phyloP scores from a whole-genome alignment of 352 stramenopile species.

The Pythium coloratum region DNA sequence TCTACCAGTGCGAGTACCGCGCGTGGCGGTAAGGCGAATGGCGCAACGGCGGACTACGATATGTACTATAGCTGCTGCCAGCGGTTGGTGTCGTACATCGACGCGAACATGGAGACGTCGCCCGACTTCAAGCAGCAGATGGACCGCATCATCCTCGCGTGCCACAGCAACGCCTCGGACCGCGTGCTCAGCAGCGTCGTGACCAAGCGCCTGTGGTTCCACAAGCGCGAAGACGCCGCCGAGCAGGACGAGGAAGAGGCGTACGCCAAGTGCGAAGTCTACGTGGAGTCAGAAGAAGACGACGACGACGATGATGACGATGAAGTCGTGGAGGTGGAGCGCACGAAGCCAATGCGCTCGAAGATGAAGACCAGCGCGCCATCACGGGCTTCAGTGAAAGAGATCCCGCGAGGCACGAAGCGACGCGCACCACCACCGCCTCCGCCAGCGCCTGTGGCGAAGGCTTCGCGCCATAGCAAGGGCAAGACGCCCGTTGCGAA shows the following conservation, averaged over 20 bases:
- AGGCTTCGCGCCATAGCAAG: constrained; percentile 5
- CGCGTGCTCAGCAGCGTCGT: constrained; percentile 54
- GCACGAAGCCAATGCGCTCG: neutral
- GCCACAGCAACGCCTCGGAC: constrained; percentile 53
- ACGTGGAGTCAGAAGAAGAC: constrained; percentile 13
- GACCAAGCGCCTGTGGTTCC: constrained; percentile 69
- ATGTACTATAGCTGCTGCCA: constrained; percentile 58
- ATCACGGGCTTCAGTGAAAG: neutral
- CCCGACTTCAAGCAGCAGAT: constrained; percentile 58
- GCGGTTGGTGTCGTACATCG: constrained; percentile 62
- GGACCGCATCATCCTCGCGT: constrained; percentile 70
- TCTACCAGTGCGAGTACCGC: too few relatives aligned
- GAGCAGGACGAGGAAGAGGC: constrained; percentile 13
- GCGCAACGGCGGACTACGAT: constrained; percentile 45
- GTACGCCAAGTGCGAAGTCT: constrained; percentile 9
- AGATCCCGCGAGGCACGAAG: constrained; percentile 9
- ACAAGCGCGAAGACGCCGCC: constrained; percentile 8
- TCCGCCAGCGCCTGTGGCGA: constrained; percentile 7
- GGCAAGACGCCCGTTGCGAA: constrained; percentile 16
- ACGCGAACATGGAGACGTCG: constrained; percentile 61
- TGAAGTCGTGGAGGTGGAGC: constrained; percentile 1
- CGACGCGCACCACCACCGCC: constrained; percentile 8
- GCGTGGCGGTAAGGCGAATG: neutral
- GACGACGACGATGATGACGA: constrained; percentile 18
- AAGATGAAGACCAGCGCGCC: neutral